These are phyloP conservation scores for Ceratobasidium sp. DNA, from an alignment of 1,284 basidiomycete species.

Conservation along the genomic window DNA sequence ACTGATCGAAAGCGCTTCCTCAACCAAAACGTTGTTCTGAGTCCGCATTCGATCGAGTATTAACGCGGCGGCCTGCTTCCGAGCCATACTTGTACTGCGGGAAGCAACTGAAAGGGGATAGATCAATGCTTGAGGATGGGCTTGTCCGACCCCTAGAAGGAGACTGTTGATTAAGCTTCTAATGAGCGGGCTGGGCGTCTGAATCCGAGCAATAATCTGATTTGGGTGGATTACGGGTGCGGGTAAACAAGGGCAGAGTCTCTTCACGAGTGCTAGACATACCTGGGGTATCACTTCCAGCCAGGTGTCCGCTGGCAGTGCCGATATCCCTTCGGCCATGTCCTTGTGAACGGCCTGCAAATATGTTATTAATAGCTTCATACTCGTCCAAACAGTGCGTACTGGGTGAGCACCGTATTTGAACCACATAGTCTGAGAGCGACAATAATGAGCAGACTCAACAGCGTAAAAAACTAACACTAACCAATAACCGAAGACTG, in stretches of 20 bases:
- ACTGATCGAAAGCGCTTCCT: constrained; percentile 87
- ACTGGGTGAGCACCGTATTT: constrained; percentile 29
- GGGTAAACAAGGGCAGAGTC: not conserved
- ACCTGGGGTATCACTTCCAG: constrained; percentile 28
- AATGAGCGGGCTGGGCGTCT: constrained; percentile 24
- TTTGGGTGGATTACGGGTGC: too few relatives aligned
- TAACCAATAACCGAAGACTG: constrained; percentile 23
- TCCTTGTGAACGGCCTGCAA: constrained; percentile 29
- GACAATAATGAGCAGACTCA: not conserved
- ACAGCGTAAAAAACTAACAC: not conserved
- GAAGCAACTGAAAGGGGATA: constrained; percentile 23
- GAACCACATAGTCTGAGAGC: constrained; percentile 27
- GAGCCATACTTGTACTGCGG: constrained; percentile 23
- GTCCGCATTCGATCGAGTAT: constrained; percentile 6
- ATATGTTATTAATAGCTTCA: not conserved
- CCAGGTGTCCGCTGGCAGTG: constrained; percentile 23
- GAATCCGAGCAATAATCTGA: constrained; percentile 24
- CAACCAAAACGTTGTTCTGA: constrained; percentile 12
- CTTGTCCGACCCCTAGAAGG: constrained; percentile 3
- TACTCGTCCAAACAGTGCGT: not conserved
- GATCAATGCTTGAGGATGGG: constrained; percentile 26
- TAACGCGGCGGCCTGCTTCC: not conserved
- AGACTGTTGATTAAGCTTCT: constrained; percentile 12
- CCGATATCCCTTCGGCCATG: constrained; percentile 31
- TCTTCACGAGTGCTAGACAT: not conserved